Base-by-base conservation (phyloP, 441 rosid species). In the Capsella rubella region DNA sequence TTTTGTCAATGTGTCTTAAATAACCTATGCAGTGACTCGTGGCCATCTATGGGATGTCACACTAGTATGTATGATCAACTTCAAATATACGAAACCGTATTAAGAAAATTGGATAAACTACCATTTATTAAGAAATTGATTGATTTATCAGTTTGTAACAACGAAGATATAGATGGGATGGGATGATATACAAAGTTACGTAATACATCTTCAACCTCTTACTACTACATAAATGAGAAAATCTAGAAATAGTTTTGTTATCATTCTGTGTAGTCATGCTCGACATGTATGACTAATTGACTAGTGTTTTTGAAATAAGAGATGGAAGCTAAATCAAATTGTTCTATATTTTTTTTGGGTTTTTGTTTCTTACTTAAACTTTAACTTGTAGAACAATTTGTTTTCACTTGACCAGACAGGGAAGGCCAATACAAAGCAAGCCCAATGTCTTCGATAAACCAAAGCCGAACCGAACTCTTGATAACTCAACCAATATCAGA, bases 401-500 rank as follows among this genome's bases (percentile, higher is more conserved):
- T 9, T 50, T 50, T 39, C 42, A 10, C 13, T 39, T 9, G 1
- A 39, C 13, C 13, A 39, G 42, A 39, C 4, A 39, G n/a, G 13
- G 42, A 10, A 39, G 13, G 42, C 1, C 42, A 39, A 39, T 6
- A 25, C 3, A 52, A 53, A 40, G 7, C 15, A 1, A 16, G 18
- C 18, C 12, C 31, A 64, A 50, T 51, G 5, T 28, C 35, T 66
- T 10, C 13, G 0, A 35, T 25, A 28, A 56, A 18, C 32, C 31
- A 42, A 68, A 53, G 29, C 64, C 40, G 3, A 57, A 43, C 46
- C 29, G 45, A 10, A 12, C 31, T 31, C 0, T 13, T 6, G 7
- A 27, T 42, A 10, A 68, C 64, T 14, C 32, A 12, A 68, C 53
- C 53, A 15, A 21, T 29, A 68, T 55, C 8, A 18, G 56, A 69